phyloP scores from a whole-genome alignment of 345 rosid genomes.

The thale cress (Arabidopsis thaliana) region TAIR10.1 NC_003071.7:3515001-3515500 shows the following conservation, averaged over 20 bases:
- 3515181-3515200: conserved; percentile 53
- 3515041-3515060: conserved; percentile 53
- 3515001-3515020: conserved; percentile 60
- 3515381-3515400: conserved; percentile 6
- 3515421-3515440: conserved; percentile 51
- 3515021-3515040: conserved; percentile 64
- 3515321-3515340: conserved; percentile 66
- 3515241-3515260: conserved; percentile 58
- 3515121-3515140: conserved; percentile 18
- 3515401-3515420: conserved; percentile 52
- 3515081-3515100: conserved; percentile 52
- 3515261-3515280: conserved; percentile 50
- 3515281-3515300: conserved; percentile 55
- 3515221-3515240: conserved; percentile 69
- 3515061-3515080: conserved; percentile 52
- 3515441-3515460: conserved; percentile 48
- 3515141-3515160: conserved; percentile 2
- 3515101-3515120: conserved; percentile 2
- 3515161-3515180: conserved; percentile 48
- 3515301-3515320: conserved; percentile 56
- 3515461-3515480: conserved; percentile 54
- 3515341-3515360: neutral
- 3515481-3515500: conserved; percentile 80
- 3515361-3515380: conserved; percentile 14
- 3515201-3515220: conserved; percentile 55